These are phyloP conservation scores for Dimargaris xerosporica DNA, from an alignment of 192 early-diverging fungal genomes.

Conservation along the genomic window DNA sequence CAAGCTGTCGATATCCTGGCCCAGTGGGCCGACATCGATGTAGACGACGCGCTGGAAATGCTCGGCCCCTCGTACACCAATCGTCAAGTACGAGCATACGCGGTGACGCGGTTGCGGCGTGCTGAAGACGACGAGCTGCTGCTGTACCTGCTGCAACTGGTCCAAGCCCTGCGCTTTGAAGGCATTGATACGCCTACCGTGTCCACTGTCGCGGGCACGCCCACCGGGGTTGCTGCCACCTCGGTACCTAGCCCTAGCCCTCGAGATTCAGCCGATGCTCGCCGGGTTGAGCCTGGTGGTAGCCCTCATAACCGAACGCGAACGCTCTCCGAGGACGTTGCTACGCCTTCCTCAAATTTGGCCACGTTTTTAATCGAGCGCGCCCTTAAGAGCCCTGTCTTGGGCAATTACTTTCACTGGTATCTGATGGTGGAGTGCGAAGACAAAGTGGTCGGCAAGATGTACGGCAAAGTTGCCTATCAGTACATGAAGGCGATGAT, in stretches of 20 bases:
- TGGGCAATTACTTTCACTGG: conserved; percentile 96
- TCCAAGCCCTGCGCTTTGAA: conserved; percentile 96
- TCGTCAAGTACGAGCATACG: conserved; percentile 64
- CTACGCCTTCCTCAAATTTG: conserved; percentile 32
- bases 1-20: conserved; percentile 81
- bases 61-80: conserved; percentile 81
- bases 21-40: conserved; percentile 81
- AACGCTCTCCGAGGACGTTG: neutral
- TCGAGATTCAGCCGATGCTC: neutral
- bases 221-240: neutral
- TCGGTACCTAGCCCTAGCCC: neutral
- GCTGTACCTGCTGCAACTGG: conserved; percentile 88
- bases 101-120: conserved; percentile 72
- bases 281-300: neutral
- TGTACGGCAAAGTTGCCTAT: conserved; percentile 76
- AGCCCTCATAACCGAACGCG: too few species aligned
- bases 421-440: conserved; percentile 95
- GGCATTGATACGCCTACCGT: conserved; percentile 24
- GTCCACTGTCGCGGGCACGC: neutral
- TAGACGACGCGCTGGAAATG: conserved; percentile 92
- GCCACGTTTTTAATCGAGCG: conserved; percentile 84
- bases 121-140: conserved; percentile 91
- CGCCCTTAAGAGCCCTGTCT: conserved; percentile 57
- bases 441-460: conserved; percentile 63
- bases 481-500: conserved; percentile 63